These are phyloP conservation scores for Carex cristatella DNA, from an alignment of 176 grass and related monocot genomes.

Conservation along the genomic window DNA sequence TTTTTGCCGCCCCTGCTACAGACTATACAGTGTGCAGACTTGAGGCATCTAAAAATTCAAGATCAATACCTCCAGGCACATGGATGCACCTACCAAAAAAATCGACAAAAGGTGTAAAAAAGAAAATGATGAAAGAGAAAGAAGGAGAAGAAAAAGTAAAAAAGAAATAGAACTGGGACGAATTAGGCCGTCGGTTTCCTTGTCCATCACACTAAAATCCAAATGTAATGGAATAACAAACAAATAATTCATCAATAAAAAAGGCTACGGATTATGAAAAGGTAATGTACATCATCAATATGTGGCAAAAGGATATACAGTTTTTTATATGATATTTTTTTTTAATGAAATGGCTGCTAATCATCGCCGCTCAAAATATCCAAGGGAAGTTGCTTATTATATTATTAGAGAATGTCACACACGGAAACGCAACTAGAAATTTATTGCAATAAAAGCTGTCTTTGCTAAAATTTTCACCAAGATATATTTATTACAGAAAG, in stretches of 20 bases:
- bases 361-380: neutral
- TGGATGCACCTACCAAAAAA: neutral
- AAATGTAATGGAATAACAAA: neutral
- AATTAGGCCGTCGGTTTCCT: neutral
- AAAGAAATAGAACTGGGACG: neutral
- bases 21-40: no score
- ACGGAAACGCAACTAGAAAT: no score
- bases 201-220: neutral
- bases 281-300: neutral
- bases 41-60: neutral
- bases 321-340: neutral
- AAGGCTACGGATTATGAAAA: neutral
- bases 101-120: neutral
- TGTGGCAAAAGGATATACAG: neutral
- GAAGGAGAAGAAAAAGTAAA: neutral
- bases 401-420: neutral
- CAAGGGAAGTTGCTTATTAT: neutral
- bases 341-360: neutral
- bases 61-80: neutral
- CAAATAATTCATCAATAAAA: conserved; percentile 11
- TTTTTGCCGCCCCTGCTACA: no score
- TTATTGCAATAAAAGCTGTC: no score
- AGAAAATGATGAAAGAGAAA: conserved; percentile 7
- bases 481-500: no score
- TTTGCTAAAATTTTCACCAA: no score